phyloP scores from a whole-genome alignment of 2,329 filamentous ascomycete genomes.

The Penicillium verrucosum region DNA sequence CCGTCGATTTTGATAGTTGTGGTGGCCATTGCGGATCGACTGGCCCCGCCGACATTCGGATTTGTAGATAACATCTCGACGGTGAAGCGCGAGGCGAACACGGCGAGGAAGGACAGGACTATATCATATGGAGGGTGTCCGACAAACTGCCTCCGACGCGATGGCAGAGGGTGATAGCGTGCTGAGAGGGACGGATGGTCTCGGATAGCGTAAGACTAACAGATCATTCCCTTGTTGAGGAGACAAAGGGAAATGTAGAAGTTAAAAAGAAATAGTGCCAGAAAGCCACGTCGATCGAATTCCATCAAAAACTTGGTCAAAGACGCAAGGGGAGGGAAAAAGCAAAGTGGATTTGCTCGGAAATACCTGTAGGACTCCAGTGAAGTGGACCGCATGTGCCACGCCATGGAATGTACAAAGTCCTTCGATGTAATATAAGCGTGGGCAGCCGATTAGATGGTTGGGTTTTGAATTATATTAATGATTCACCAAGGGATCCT shows the following conservation, averaged over 20 bases:
- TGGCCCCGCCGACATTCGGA: constrained; percentile 15
- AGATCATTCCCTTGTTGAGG: constrained; percentile 20
- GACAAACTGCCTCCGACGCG: constrained; percentile 4
- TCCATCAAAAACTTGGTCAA: background rate
- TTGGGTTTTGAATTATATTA: background rate
- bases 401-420: constrained; percentile 18
- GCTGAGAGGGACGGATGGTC: constrained; percentile 18
- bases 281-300: constrained; percentile 14
- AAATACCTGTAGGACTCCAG: background rate
- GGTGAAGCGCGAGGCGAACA: constrained; percentile 4
- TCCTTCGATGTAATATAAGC: background rate
- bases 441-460: constrained; percentile 6
- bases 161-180: constrained; percentile 14
- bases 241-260: constrained; percentile 6
- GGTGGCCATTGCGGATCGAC: constrained; percentile 66
- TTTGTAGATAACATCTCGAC: constrained; percentile 18
- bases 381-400: constrained; percentile 15
- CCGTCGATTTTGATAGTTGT: constrained; percentile 89
- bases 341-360: constrained; percentile 11
- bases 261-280: constrained; percentile 1
- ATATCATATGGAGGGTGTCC: constrained; percentile 16
- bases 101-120: constrained; percentile 1
- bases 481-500: background rate
- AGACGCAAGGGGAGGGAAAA: constrained; percentile 5
- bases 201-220: constrained; percentile 21